Evolutionary conservation across 2,329 filamentous ascomycete genomes (phyloP).

Genomic region (Aureobasidium sp.): DNA sequence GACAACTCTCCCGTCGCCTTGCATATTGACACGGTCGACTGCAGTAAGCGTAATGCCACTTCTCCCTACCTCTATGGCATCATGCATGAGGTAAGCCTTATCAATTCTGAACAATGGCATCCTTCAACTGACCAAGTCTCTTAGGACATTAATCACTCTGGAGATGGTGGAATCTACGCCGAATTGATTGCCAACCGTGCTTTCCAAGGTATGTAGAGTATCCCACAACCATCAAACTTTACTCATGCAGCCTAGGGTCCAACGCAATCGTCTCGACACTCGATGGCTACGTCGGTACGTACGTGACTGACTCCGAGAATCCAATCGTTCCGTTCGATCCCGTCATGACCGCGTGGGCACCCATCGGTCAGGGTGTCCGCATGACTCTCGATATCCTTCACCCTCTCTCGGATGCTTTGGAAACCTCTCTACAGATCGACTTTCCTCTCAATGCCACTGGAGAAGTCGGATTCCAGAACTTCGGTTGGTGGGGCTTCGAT

Average conservation of each 20-base stretch:
- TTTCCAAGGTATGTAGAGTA: conserved; percentile 45
- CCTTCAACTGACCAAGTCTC: neutral
- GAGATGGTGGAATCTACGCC: conserved; percentile 65
- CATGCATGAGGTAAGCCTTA: conserved; percentile 15
- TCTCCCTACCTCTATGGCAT: conserved; percentile 16
- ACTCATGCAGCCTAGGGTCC: conserved; percentile 17
- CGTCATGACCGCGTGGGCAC: conserved; percentile 21
- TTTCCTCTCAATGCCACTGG: conserved; percentile 31
- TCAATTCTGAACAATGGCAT: neutral
- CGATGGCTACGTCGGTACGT: conserved; percentile 20
- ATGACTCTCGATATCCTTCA: conserved; percentile 33
- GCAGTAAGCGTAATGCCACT: conserved; percentile 15
- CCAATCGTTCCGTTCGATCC: conserved; percentile 25
- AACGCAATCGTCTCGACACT: conserved; percentile 17
- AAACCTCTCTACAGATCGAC: conserved; percentile 35
- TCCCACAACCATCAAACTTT: neutral
- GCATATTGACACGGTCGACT: conserved; percentile 13
- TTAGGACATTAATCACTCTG: conserved; percentile 45
- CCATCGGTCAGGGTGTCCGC: conserved; percentile 27
- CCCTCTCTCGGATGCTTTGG: conserved; percentile 39
- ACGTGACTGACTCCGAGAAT: conserved; percentile 23
- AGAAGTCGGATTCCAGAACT: conserved; percentile 41
- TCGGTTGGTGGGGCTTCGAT: conserved; percentile 46
- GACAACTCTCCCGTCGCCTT: conserved; percentile 16
- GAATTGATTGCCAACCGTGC: conserved; percentile 63